A percentile compares a stretch with the other conserved stretches of the same genome.
These are phyloP conservation scores for Penicillium turbatum DNA, from an alignment of 495 filamentous ascomycete genomes.

Conservation along the genomic window DNA sequence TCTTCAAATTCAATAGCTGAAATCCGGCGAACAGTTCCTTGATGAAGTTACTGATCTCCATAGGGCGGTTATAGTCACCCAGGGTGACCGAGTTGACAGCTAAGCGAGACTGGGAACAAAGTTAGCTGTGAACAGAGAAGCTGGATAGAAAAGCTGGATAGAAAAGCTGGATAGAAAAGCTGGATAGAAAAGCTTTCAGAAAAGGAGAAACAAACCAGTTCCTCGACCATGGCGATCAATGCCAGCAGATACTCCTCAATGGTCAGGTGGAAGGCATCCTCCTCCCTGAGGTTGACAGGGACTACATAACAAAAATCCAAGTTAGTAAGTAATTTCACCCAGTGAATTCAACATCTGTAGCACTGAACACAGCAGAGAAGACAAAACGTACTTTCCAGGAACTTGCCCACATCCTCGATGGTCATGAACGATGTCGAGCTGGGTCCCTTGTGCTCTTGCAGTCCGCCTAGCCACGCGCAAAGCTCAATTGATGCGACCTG, in stretches of 20 bases:
- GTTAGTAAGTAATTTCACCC: background rate
- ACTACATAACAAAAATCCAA: conserved; percentile 47
- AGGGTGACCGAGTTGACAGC: conserved; percentile 96
- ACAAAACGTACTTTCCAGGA: conserved; percentile 60
- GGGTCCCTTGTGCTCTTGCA: conserved; percentile 40
- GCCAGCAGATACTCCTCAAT: conserved; percentile 95
- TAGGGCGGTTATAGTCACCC: conserved; percentile 77
- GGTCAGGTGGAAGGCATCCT: conserved; percentile 88
- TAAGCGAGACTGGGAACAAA: conserved; percentile 57
- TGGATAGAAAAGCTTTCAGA: background rate
- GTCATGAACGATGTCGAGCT: conserved; percentile 59
- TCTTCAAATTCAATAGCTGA: conserved; percentile 95
- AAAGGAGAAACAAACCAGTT: conserved; percentile 54
- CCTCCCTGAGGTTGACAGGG: conserved; percentile 88
- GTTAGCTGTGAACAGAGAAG: background rate
- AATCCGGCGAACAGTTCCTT: conserved; percentile 95
- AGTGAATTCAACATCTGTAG: background rate
- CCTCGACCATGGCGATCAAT: conserved; percentile 80
- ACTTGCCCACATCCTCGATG: conserved; percentile 78
- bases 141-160: too few relatives aligned
- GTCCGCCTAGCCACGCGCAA: conserved; percentile 72
- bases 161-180: too few relatives aligned
- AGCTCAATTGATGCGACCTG: conserved; percentile 65
- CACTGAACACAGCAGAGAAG: background rate
- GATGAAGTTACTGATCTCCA: conserved; percentile 84